Percentiles rank a stretch among this genome's conserved stretches.
These are phyloP conservation scores for Tylopilus subfusipes DNA, from an alignment of 768 basidiomycete species.

Conservation along the genomic window DNA sequence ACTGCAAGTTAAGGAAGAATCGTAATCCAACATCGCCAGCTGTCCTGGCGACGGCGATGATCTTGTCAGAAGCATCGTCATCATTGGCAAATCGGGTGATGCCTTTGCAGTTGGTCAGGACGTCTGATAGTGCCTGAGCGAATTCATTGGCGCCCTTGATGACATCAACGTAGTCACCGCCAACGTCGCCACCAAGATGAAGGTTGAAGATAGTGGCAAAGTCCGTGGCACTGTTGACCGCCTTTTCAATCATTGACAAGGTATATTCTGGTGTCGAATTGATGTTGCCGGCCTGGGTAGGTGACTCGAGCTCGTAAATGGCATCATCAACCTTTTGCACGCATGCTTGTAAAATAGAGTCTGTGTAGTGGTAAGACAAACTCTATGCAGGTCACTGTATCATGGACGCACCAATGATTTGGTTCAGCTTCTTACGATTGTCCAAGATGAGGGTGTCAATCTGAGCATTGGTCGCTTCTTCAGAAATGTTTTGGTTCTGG, in stretches of 20 bases:
- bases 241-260: constrained; percentile 97
- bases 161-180: constrained; percentile 95
- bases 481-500: constrained; percentile 78
- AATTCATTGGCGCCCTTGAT: constrained; percentile 98
- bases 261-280: constrained; percentile 99
- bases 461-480: constrained; percentile 92
- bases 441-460: constrained; percentile 96
- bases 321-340: constrained; percentile 96
- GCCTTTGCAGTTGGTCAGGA: constrained; percentile 91
- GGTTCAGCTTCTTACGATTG: constrained; percentile 95
- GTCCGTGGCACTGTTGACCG: constrained; percentile 89
- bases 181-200: constrained; percentile 78
- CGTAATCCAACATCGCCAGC: constrained; percentile 87
- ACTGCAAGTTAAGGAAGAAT: constrained; percentile 94
- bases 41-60: constrained; percentile 76
- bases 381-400: neutral
- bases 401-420: constrained; percentile 75
- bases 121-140: constrained; percentile 89
- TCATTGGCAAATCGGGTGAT: constrained; percentile 89
- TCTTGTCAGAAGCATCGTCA: constrained; percentile 90
- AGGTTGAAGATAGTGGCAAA: constrained; percentile 94
- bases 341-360: constrained; percentile 95
- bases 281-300: constrained; percentile 88
- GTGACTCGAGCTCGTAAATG: constrained; percentile 97
- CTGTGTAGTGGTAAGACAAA: constrained; percentile 39